Conservation (phyloP, 306 rosid species). For the Trifolium repens region DNA sequence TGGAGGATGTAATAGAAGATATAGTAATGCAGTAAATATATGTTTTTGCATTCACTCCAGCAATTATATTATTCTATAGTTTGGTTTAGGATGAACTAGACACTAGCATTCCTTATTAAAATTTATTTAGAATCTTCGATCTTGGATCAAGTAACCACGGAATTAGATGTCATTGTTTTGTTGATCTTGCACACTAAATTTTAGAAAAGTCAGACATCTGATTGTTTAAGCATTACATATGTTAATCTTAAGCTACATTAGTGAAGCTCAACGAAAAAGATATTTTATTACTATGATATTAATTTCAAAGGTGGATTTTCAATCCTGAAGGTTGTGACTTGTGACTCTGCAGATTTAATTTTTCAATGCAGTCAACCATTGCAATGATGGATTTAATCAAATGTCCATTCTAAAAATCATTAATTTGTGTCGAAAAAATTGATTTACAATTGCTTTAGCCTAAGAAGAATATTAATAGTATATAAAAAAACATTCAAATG, state of each 20-base stretch:
- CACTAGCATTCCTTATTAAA: not conserved
- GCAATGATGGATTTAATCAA: not conserved
- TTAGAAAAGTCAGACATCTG: not conserved
- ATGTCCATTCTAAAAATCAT: not conserved
- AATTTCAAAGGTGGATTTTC: not conserved
- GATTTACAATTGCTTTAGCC: slow-evolving; percentile 2
- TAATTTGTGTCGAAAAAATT: not conserved
- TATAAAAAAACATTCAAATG: slow-evolving; percentile 22
- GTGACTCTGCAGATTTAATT: not conserved
- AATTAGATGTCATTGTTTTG: not conserved
- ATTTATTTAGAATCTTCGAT: not conserved
- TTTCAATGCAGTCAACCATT: not conserved
- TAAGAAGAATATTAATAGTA: slow-evolving; percentile 11
- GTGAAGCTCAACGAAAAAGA: not conserved
- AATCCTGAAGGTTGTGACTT: not conserved
- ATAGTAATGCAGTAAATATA: not conserved
- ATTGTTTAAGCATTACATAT: not conserved
- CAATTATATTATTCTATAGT: not conserved
- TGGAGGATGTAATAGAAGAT: not conserved
- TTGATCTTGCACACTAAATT: not conserved
- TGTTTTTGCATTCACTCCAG: not conserved
- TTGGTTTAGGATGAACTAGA: not conserved
- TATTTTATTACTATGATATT: not conserved
- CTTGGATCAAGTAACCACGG: not conserved
- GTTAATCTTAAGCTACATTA: not conserved